Conservation (phyloP, 495 filamentous ascomycete species). For the Annulohypoxylon nitens region DNA sequence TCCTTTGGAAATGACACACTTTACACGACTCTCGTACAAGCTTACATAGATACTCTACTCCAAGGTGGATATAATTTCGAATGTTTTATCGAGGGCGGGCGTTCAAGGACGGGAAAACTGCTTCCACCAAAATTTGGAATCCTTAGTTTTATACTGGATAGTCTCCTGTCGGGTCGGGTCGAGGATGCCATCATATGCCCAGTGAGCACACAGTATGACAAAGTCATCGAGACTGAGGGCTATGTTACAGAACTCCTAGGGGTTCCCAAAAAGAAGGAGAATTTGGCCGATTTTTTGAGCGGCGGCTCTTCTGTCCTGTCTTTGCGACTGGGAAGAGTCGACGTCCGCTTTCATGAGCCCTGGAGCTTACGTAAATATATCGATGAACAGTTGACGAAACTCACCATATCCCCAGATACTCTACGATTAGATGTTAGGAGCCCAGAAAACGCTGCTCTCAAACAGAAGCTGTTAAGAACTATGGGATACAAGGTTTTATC, state of each 20-base stretch:
- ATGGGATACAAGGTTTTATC: slow-evolving; percentile 91
- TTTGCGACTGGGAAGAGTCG: slow-evolving; percentile 88
- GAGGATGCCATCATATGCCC: slow-evolving; percentile 93
- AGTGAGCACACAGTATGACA: slow-evolving; percentile 97
- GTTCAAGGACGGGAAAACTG: slow-evolving; percentile 93
- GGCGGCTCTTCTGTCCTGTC: slow-evolving; percentile 88
- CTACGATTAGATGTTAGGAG: slow-evolving; percentile 58
- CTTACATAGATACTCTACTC: slow-evolving; percentile 93
- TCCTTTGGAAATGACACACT: slow-evolving; percentile 93
- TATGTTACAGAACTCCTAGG: slow-evolving; percentile 95
- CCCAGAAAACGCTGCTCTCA: slow-evolving; percentile 59
- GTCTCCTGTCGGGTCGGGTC: slow-evolving; percentile 86
- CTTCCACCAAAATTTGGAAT: slow-evolving; percentile 97
- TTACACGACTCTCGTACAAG: slow-evolving; percentile 90
- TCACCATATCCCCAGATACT: slow-evolving; percentile 55
- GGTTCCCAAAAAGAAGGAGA: slow-evolving; percentile 94
- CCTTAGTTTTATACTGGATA: slow-evolving; percentile 89
- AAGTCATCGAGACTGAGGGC: slow-evolving; percentile 96
- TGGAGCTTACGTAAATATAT: slow-evolving; percentile 90
- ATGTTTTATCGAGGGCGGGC: slow-evolving; percentile 95
- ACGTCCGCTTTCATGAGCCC: slow-evolving; percentile 94
- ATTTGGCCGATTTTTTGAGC: slow-evolving; percentile 85
- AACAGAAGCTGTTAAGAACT: slow-evolving; percentile 77
- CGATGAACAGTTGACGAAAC: slow-evolving; percentile 72
- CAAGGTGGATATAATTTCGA: slow-evolving; percentile 93